Evolutionary conservation across 495 filamentous ascomycete genomes (phyloP), one percentile per base, ranked within the genome.

Genomic region (Aspergillus haitiensis): DNA sequence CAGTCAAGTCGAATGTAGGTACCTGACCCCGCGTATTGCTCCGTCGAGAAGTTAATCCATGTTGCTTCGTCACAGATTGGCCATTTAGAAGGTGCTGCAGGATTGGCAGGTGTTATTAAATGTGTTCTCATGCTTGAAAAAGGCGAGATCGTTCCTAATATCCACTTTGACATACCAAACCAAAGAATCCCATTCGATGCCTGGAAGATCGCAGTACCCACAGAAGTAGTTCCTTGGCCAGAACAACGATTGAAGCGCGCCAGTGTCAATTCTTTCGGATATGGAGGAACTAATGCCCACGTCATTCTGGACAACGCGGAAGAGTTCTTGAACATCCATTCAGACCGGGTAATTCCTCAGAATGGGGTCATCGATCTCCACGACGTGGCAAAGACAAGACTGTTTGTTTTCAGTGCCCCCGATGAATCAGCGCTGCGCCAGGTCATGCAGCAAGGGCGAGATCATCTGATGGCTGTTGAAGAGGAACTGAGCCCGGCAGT

Each of bases 61-160:
- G 21, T 27, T 27, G 1, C 21, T 27, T 27, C 3, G 21, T 27
- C 21, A 27, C 37, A 40, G 37, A 40, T 81, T 42, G 78, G 78
- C 0, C 78, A 81, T 67, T 64, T 75, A 7, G 77, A 82, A 59
- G 79, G 68, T 31, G 68, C 68, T 11, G 72, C 76, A 3, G 80
- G 80, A 0, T 53, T 64, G 0, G 66, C 74, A 9, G 68, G 72
- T 4, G 62, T 81, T 8, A 69, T 81, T 7, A 80, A 80, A 49
- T 65, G 68, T 3, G 61, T 65, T 5, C 16, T 76, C 40, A 61
- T 66, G 1, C 40, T 81, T 0, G 61, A 74, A 27, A 71, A 70
- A 7, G 66, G 62, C 0, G 55, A 56, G 1, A 49, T 79, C 10
- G 70, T 71, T 0, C 73, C 78, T 18, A 79, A 61, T 56, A 56